Base-by-base conservation (phyloP, 768 basidiomycete genomes). In the Strobilomyces confusus region DNA sequence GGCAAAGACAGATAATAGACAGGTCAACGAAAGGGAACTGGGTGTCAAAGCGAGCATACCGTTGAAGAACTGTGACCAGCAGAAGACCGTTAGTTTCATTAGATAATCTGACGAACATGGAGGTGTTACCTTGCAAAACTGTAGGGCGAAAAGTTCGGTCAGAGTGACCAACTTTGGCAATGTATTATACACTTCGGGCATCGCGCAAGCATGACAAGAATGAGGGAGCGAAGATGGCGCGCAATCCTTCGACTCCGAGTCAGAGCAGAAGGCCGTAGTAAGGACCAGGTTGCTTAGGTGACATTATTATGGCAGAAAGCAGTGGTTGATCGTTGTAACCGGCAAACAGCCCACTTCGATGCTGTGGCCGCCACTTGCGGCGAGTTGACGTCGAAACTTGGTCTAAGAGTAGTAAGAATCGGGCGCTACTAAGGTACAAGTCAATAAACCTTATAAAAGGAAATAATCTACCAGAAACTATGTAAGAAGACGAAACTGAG, bases 401-500 rank as follows among this genome's bases (percentile, higher is more conserved):
- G n/a, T n/a, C 9, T 15, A 12, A 36, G 7, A 36, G 34, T 20
- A 38, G 19, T 44, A 43, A 55, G 22, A 37, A 52, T 5, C 20
- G 30, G 41, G 34, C 38, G 4, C 38, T 62, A 68, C 44, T 57
- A 59, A 67, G 70, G 58, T 60, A 45, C 19, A 58, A 42, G n/a
- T 14, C 15, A 34, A 36, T n/a, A 44, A 23, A 44, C 46, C 44
- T 49, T 49, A 61, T 65, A 65, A 56, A 33, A 51, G 57, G 6
- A 25, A 60, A 63, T 64, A 64, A 64, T 66, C 61, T 64, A 63
- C 48, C 17, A 29, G 17, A 43, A 49, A 36, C 44, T 15, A 40
- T 5, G 25, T 43, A 41, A 11, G 29, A 33, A 23, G 5, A n/a
- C 2, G 32, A 17, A n/a, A n/a, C n/a, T n/a, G n/a, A n/a, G n/a